Conservation (phyloP, 1,284 basidiomycete genomes). For the Cutaneotrichosporon sp. region DNA sequence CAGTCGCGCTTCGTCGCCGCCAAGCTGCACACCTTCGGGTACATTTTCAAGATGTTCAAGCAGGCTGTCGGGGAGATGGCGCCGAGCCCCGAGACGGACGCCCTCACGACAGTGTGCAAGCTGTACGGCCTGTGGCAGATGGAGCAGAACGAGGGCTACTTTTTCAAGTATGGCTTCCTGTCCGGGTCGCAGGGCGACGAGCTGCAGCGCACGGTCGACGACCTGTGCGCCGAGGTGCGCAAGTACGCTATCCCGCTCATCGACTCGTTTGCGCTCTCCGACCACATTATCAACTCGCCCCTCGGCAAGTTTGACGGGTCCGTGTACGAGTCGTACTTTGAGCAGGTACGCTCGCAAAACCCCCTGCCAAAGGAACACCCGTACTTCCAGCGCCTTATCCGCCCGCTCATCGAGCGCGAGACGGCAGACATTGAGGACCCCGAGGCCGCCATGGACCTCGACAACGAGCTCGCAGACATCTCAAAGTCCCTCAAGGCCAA, state of each 20-base stretch:
- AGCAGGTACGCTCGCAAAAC: constrained; percentile 48
- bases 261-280: constrained; percentile 54
- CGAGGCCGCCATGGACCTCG: constrained; percentile 51
- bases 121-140: constrained; percentile 55
- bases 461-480: constrained; percentile 39
- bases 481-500: constrained; percentile 21
- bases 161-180: constrained; percentile 54
- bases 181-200: constrained; percentile 49
- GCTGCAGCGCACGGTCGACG: constrained; percentile 49
- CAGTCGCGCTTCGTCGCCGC: constrained; percentile 55
- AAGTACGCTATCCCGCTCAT: constrained; percentile 52
- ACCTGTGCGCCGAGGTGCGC: constrained; percentile 51
- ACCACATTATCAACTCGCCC: constrained; percentile 58
- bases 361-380: constrained; percentile 49
- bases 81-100: constrained; percentile 32
- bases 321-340: constrained; percentile 52
- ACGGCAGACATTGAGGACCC: constrained; percentile 48
- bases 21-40: constrained; percentile 48
- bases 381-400: constrained; percentile 55
- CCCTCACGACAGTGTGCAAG: constrained; percentile 42
- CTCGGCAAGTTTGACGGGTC: constrained; percentile 53
- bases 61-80: constrained; percentile 33
- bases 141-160: constrained; percentile 55
- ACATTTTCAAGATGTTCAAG: constrained; percentile 47
- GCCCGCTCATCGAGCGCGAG: constrained; percentile 52